These are phyloP conservation scores for Aspergillus caelatus DNA, from an alignment of 2,329 filamentous ascomycete species.

Conservation along the genomic window DNA sequence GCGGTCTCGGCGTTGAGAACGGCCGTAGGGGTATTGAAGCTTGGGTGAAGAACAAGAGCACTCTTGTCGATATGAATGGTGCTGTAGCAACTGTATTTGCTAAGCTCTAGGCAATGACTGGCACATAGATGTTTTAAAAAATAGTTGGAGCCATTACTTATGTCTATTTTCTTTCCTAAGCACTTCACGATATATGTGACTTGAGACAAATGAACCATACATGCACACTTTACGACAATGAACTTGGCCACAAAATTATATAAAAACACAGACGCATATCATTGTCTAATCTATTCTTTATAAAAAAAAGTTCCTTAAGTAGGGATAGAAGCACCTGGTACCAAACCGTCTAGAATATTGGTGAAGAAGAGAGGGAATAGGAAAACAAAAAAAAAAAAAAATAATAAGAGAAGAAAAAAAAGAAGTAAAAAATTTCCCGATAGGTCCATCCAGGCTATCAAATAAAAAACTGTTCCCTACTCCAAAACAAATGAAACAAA, in stretches of 20 bases:
- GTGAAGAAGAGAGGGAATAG: neutral
- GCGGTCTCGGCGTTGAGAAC: constrained; percentile 85
- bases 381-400: too few species aligned
- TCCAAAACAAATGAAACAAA: constrained; percentile 3
- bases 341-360: constrained; percentile 15
- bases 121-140: neutral
- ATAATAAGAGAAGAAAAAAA: too few species aligned
- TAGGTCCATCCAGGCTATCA: constrained; percentile 1
- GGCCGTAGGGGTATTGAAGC: constrained; percentile 76
- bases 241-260: neutral
- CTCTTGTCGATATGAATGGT: constrained; percentile 78
- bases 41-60: constrained; percentile 87
- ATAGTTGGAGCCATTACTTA: neutral
- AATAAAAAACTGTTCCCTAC: neutral
- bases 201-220: neutral
- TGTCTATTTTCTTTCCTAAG: neutral
- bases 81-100: constrained; percentile 72
- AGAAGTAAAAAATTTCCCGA: neutral
- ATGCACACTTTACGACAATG: neutral
- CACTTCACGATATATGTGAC: neutral
- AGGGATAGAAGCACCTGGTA: constrained; percentile 3
- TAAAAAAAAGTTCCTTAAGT: constrained; percentile 1
- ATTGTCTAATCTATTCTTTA: constrained; percentile 6
- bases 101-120: constrained; percentile 56
- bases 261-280: neutral